These are phyloP conservation scores for Ceratopteris richardii DNA, from an alignment of 75 land plant species.

Conservation along the genomic window DNA sequence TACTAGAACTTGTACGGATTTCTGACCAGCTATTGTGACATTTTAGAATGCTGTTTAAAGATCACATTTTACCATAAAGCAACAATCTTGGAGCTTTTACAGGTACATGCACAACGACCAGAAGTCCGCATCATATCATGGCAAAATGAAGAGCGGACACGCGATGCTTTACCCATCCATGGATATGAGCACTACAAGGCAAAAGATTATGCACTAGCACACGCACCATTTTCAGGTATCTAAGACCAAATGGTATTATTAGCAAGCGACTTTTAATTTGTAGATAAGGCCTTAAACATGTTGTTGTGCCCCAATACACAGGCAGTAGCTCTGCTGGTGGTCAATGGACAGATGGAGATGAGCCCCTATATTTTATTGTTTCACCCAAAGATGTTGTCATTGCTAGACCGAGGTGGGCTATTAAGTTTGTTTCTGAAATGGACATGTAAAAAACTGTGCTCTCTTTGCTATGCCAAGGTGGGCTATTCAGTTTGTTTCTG, in stretches of 20 bases:
- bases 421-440: no score
- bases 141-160: constrained; percentile 90
- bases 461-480: no score
- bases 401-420: constrained; percentile 79
- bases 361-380: constrained; percentile 86
- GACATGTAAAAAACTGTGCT: no score
- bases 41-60: neutral
- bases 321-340: constrained; percentile 90
- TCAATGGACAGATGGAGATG: constrained; percentile 96
- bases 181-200: constrained; percentile 98
- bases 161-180: constrained; percentile 88
- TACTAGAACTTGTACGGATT: neutral
- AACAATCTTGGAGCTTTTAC: no score
- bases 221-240: constrained; percentile 81
- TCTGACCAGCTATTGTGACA: neutral
- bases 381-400: constrained; percentile 96
- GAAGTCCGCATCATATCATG: constrained; percentile 87
- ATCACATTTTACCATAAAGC: no score
- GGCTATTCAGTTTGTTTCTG: neutral
- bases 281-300: no score
- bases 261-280: neutral
- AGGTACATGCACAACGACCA: constrained; percentile 94
- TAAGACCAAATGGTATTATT: no score
- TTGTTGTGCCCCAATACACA: no score
- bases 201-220: constrained; percentile 89